Base-by-base conservation (phyloP, 1,284 basidiomycete genomes). In the Marasmius fiardii region DNA sequence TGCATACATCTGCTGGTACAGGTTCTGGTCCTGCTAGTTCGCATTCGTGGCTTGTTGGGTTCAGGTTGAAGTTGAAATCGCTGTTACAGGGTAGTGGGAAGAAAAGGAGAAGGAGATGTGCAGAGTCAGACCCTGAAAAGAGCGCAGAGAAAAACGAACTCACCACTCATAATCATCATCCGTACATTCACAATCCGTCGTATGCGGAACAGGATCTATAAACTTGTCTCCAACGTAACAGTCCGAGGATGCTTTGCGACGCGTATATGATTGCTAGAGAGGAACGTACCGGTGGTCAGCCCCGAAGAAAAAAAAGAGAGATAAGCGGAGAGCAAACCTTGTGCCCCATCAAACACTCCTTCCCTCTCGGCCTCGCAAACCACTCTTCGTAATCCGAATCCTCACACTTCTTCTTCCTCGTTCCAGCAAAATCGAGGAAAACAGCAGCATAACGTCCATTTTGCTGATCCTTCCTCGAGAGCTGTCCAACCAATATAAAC, bases 221-320 rank as follows among this genome's bases (percentile, higher is more conserved):
- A 92, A 98, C 72, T 98, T 94, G 61, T 95, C 80, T 5, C 90
- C 92, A n/a, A 99, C 88, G 61, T 92, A 95, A 66, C 96, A 99
- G 61, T 94, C 77, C 1, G 88, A 92, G 59, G 91, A 82, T 0
- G 84, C 69, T 74, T 94, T 98, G 66, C 95, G 82, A 24, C 96
- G 85, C 58, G 73, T 79, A 70, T 97, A 99, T 87, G 90, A 98
- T 88, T 98, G 96, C 89, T 93, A 62, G 12, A 54, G 33, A 35
- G 16, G 43, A n/a, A 50, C n/a, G n/a, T n/a, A 20, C 24, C 5
- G 34, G 7, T 28, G 26, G 4, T 33, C 12, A 44, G 33, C 12
- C 23, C 57, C 33, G 24, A 26, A 7, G 7, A 24, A 5, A 11
- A 20, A 20, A 45, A n/a, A 20, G 44, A 60, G 21, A 41, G 51